Evolutionary conservation across 2,329 filamentous ascomycete genomes (phyloP).

Genomic region (Diaporthe caulivora): DNA sequence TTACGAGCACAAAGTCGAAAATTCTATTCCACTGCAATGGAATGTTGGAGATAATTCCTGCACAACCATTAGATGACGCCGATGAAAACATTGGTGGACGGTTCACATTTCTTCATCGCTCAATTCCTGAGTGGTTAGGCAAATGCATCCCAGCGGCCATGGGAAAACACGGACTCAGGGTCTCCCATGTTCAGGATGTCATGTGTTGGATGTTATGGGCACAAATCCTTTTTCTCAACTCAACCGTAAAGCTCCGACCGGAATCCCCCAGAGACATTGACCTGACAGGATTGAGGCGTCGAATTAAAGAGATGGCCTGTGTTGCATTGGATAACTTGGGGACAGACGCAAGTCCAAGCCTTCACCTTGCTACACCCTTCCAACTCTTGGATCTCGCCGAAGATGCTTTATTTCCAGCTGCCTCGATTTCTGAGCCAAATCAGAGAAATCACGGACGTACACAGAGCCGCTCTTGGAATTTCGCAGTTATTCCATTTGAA

Average conservation of each 20-base stretch:
- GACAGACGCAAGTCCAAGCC: not conserved
- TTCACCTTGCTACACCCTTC: not conserved
- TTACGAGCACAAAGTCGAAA: not conserved
- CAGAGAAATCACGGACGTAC: not conserved
- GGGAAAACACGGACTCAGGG: not conserved
- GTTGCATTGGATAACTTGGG: not conserved
- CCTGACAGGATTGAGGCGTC: fast-evolving
- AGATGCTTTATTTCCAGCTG: not conserved
- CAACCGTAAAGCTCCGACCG: not conserved
- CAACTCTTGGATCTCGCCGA: not conserved
- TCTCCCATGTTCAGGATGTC: not conserved
- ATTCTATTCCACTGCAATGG: not conserved
- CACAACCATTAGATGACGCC: not conserved
- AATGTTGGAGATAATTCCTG: not conserved
- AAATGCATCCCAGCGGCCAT: not conserved
- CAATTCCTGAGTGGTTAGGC: not conserved
- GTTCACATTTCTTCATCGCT: not conserved
- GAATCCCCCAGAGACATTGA: not conserved
- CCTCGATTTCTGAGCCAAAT: not conserved
- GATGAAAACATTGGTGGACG: not conserved
- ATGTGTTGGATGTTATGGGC: not conserved
- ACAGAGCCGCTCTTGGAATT: not conserved
- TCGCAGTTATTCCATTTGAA: too few relatives aligned
- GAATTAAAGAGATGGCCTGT: not conserved
- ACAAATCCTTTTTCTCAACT: not conserved